A percentile compares a stretch with the other conserved stretches of the same genome.
These are phyloP conservation scores for Fusarium globosum DNA, from an alignment of 2,329 filamentous ascomycete genomes.

Conservation along the genomic window DNA sequence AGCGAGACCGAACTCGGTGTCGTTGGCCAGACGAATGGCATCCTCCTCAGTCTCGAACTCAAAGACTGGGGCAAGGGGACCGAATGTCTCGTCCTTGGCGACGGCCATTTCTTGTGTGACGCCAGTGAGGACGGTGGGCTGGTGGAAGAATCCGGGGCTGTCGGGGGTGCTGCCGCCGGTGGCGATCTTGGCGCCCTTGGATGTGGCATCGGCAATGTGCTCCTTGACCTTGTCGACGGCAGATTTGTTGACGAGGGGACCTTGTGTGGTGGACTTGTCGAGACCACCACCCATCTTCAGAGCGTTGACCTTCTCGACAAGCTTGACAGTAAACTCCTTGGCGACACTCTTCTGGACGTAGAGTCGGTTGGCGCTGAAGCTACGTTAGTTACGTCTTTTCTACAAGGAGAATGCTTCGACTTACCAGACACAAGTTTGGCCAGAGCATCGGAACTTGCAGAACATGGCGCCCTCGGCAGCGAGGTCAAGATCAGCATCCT, in stretches of 20 bases:
- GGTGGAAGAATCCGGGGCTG: conserved; percentile 73
- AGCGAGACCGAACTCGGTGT: conserved; percentile 53
- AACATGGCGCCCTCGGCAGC: conserved; percentile 67
- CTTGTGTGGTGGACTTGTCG: conserved; percentile 43
- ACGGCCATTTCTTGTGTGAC: conserved; percentile 47
- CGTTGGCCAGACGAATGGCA: conserved; percentile 52
- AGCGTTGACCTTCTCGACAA: conserved; percentile 46
- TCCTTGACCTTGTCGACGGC: conserved; percentile 70
- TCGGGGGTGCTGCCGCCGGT: conserved; percentile 72
- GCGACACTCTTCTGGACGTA: conserved; percentile 50
- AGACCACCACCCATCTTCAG: conserved; percentile 46
- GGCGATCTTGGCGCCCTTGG: conserved; percentile 68
- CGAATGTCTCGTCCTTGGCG: conserved; percentile 49
- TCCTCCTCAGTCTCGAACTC: conserved; percentile 53
- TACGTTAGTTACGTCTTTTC: not conserved
- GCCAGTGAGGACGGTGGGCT: conserved; percentile 76
- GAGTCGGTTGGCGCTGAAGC: conserved; percentile 50
- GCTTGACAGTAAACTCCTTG: conserved; percentile 45
- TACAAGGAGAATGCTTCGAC: not conserved
- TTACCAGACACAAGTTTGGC: conserved; percentile 72
- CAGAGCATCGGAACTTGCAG: conserved; percentile 53
- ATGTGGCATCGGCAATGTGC: conserved; percentile 70
- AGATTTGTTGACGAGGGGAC: conserved; percentile 70
- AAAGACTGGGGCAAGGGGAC: conserved; percentile 46
- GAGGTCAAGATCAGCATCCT: conserved; percentile 72